Evolutionary conservation across 495 filamentous ascomycete genomes (phyloP), one percentile per base, ranked within the genome.

Genomic region (Penicillium simplicissimum): DNA sequence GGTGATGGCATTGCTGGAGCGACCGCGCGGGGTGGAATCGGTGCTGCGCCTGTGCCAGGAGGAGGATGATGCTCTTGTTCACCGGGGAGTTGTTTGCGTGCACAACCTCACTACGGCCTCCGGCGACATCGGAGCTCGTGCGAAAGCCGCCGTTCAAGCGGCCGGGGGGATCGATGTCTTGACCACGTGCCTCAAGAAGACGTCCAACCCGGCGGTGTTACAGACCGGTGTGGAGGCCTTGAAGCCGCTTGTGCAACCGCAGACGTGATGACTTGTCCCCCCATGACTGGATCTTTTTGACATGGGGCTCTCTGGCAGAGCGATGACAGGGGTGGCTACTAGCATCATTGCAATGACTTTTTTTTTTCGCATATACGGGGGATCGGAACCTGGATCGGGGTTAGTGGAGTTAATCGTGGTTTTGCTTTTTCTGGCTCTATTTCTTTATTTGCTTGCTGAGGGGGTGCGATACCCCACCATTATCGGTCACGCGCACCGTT

Each of bases 1-100:
- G 0, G 88, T 93, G 15, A 79, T 84, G 33, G 87, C 81, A 2
- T 78, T 97, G 28, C 61, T 94, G 60, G 84, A 84, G 40, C 80
- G 85, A 45, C 84, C 92, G 25, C 77, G 88, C 13, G 91, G 91
- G 0, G 79, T 91, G 8, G 82, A 86, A 54, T 81, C 90, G 37
- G 64, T 98, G 19, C 71, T 98, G 43, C 83, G 80, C 0, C 71
- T 97, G 49, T 96, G 92, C 66, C 72, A 78, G 36, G 93, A 97
- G 61, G 87, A 90, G 15, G 84, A 84, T 57, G 88, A 91, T 59
- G 89, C 88, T 51, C 68, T 96, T 25, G 79, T 86, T 51, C 90
- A 96, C 68, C 77, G 95, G 14, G 95, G 92, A 0, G 82, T 88
- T 4, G 91, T 93, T 25, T 88, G 90, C 62, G 72, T 96, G 35